Evolutionary conservation across 176 grass and related monocot genomes (phyloP), one percentile per base, ranked within the genome.

Genomic region (Triticum dicoccoides): DNA sequence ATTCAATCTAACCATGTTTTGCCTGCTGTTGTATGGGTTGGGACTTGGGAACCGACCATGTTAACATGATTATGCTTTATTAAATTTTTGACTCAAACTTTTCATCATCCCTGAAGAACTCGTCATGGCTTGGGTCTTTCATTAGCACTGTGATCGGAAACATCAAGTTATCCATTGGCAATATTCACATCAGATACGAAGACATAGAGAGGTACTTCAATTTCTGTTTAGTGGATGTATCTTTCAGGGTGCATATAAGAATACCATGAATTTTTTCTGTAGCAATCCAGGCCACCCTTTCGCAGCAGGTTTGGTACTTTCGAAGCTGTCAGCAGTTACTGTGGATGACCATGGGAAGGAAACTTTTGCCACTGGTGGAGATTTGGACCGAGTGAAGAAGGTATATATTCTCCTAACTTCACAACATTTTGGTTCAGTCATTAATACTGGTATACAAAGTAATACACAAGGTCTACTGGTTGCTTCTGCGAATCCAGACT

Each of bases 251-350:
- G 59, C 71, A 76, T 34, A 80, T 84, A 86, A 79, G 65, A 81
- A 38, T 63, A 82, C 65, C 35, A 45, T 77, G 72, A 80, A 41
- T 86, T 91, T 78, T 84, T 91, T 83, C 83, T 91, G 76, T 91
- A 98, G 96, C 96, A 98, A 98, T 88, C 92, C 84, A 80, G 96
- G 96, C 27, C 96, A 98, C 61, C 93, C 96, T 87, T 98, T 98
- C 84, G 85, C 91, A 80, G 87, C 93, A 80, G 93, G 88, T 82
- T 88, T 98, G 82, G 95, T 87, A 80, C 96, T 98, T 75, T 89
- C 90, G 33, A 96, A 92, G 85, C 90, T 98, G 74, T 92, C 90
- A 65, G 96, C 93, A 87, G 94, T 98, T 67, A 98, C 93, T 68
- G 84, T 98, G 70, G 96, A 98, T 78, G 93, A 98, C 73, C 69